Conservation (phyloP, 2,329 filamentous ascomycete species). For the Thyridium curvatum region DNA sequence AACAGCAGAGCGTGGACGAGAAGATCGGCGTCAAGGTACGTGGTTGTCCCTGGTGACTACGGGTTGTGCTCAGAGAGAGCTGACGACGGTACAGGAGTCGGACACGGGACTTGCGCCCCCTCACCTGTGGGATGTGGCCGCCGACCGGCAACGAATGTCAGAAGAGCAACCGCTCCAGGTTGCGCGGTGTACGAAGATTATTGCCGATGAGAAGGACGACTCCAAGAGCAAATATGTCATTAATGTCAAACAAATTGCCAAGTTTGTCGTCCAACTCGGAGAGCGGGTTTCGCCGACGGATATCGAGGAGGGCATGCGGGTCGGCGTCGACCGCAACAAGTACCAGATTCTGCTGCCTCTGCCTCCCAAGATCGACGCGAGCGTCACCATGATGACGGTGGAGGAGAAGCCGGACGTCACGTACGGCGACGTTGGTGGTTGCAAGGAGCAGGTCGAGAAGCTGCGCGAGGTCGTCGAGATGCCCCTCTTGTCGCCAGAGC, state of each 20-base stretch:
- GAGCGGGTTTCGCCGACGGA: slow-evolving; percentile 96
- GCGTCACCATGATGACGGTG: slow-evolving; percentile 99
- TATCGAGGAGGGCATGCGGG: slow-evolving; percentile 98
- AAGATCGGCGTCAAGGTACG: slow-evolving; percentile 84
- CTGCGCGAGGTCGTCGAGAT: slow-evolving; percentile 97
- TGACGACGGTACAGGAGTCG: slow-evolving; percentile 62
- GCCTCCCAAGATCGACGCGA: slow-evolving; percentile 97
- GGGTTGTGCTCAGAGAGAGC: too few relatives aligned
- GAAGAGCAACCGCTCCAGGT: slow-evolving; percentile 98
- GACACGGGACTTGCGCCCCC: slow-evolving; percentile 96
- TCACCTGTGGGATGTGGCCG: slow-evolving; percentile 97
- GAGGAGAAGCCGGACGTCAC: slow-evolving; percentile 99
- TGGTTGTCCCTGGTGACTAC: not conserved
- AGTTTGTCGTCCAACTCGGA: slow-evolving; percentile 96
- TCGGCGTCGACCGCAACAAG: slow-evolving; percentile 97
- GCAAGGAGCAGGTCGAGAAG: slow-evolving; percentile 99
- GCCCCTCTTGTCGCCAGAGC: slow-evolving; percentile 91
- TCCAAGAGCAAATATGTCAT: slow-evolving; percentile 99
- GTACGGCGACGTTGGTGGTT: slow-evolving; percentile 96
- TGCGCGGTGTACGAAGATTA: slow-evolving; percentile 98
- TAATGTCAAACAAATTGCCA: slow-evolving; percentile 99
- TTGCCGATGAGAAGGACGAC: slow-evolving; percentile 89
- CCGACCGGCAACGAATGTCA: slow-evolving; percentile 95
- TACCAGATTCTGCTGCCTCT: slow-evolving; percentile 97
- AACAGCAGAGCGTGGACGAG: slow-evolving; percentile 95